Evolutionary conservation across 2,329 filamentous ascomycete species (phyloP), one percentile per base, ranked within the genome.

Genomic region (Aspergillus awamori): DNA sequence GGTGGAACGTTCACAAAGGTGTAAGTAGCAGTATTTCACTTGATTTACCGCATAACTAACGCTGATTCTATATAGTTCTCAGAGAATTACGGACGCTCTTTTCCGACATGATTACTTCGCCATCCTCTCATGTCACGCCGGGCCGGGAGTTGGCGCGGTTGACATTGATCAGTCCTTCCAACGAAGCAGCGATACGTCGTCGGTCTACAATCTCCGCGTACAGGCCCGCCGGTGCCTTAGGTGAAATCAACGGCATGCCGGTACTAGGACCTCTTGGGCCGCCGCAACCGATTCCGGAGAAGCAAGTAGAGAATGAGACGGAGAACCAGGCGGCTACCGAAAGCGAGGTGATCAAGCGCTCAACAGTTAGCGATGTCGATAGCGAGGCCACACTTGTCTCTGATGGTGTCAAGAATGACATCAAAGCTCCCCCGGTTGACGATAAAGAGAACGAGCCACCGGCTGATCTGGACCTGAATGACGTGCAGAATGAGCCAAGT

Each of bases 91-190:
- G 84, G 26, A 80, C 78, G 3, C 80, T 97, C 0, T 97, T 96
- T 70, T 75, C 84, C 8, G 84, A 87, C 60, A 87, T 97, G 72
- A 87, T 89, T 61, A 84, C 81, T 1, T 87, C 89, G 1, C 79
- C 85, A 4, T 80, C 83, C 43, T 78, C 82, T 10, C 88, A 84
- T 15, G 87, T 93, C 30, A 86, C 83, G 47, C 93, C 93, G 1
- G 87, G 88, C 3, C 88, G 90, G 67, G 87, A 92, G 65, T 83
- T 97, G 36, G 93, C 93, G 26, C 89, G 92, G 53, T 85, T 93
- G 41, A 93, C 93, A 1, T 81, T 97, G 22, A 86, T 91, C 61
- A 85, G 82, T 63, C 80, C 83, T 24, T 82, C 82, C 51, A 82
- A 83, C 41, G 84, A 86, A 66, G 82, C 81, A 41, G 79, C 79